Evolutionary conservation across 2,329 filamentous ascomycete species (phyloP).

Genomic region (Hypoxylon sp.): DNA sequence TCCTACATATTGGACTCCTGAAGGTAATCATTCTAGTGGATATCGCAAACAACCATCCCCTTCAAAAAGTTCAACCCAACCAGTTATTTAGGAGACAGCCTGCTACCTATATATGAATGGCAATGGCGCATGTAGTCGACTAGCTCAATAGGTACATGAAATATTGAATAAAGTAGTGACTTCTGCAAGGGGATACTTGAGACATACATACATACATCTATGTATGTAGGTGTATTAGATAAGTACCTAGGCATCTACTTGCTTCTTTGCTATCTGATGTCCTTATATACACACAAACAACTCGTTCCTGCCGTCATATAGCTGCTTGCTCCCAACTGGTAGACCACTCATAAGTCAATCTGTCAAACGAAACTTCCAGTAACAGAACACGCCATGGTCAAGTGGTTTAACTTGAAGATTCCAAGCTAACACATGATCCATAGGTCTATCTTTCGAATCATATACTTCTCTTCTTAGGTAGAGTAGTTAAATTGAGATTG

Average conservation of each 20-base stretch:
- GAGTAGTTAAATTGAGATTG: background rate
- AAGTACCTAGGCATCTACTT: background rate
- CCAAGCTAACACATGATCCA: constrained; percentile 1
- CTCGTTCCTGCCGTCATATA: background rate
- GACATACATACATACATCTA: background rate
- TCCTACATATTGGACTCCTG: too few species aligned
- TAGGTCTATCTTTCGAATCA: background rate
- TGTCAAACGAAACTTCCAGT: too few species aligned
- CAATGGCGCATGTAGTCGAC: background rate
- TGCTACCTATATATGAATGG: background rate
- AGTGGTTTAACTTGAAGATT: background rate
- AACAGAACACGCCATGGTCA: background rate
- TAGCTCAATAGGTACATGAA: too few species aligned
- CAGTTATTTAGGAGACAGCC: too few species aligned
- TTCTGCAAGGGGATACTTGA: too few species aligned
- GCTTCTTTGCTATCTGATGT: background rate
- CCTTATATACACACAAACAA: background rate
- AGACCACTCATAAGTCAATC: too few species aligned
- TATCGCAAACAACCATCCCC: too few species aligned
- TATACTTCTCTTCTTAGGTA: background rate
- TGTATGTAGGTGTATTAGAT: background rate
- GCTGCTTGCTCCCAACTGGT: background rate
- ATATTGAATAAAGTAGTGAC: too few species aligned
- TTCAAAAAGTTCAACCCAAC: too few species aligned
- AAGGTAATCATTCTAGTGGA: too few species aligned